A percentile compares a stretch with the other conserved stretches of the same genome.
Evolutionary conservation across 2,329 filamentous ascomycete genomes (phyloP).

Genomic region (Fusarium transvaalense): DNA sequence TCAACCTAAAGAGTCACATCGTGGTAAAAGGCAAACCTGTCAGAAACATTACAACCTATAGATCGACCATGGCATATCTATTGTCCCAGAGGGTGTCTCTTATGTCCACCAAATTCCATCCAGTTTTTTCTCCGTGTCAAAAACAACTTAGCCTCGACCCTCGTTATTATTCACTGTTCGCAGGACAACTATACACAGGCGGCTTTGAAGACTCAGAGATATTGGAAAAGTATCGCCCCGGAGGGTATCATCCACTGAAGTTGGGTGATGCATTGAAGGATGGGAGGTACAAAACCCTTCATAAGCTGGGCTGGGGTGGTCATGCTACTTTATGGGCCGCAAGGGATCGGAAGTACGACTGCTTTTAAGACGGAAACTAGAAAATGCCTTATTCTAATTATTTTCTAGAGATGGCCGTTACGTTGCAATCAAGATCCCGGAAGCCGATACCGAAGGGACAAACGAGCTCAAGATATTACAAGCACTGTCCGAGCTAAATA

Average conservation of each 20-base stretch:
- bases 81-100: background rate
- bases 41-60: too few relatives aligned
- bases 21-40: too few relatives aligned
- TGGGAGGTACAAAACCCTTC: constrained; percentile 57
- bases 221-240: constrained; percentile 48
- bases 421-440: constrained; percentile 33
- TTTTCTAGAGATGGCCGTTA: constrained; percentile 4
- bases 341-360: constrained; percentile 46
- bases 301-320: constrained; percentile 60
- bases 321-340: constrained; percentile 62
- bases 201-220: too few relatives aligned
- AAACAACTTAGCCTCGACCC: background rate
- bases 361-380: too few relatives aligned
- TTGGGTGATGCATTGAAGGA: constrained; percentile 56
- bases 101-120: background rate
- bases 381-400: background rate
- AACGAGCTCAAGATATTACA: constrained; percentile 10
- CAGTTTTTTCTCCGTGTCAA: too few relatives aligned
- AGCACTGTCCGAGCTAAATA: constrained; percentile 1
- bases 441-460: background rate
- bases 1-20: too few relatives aligned
- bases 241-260: constrained; percentile 58
- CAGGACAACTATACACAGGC: background rate
- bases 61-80: background rate
- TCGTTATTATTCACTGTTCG: background rate